Base-by-base conservation (phyloP, 768 basidiomycete genomes). In the Mycena kentingensis region DNA sequence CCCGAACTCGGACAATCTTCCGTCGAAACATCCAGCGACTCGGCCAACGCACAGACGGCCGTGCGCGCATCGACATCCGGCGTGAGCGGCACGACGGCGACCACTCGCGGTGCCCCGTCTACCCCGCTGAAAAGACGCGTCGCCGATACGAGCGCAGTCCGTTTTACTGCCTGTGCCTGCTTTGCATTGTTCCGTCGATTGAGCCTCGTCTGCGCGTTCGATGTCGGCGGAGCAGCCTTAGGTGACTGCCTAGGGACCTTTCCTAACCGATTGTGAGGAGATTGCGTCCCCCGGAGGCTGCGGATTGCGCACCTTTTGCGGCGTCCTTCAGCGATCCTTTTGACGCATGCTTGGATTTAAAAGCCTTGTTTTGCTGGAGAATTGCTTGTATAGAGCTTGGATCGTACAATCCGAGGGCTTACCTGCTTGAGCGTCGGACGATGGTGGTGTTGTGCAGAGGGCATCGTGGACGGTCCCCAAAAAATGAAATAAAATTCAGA, bases 261-360 rank as follows among this genome's bases (percentile, higher is more conserved):
- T 58, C 87, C 86, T 91, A 2, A 49, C n/a, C 10, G 5, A 18
- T 27, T 50, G 22, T 58, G 38, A 24, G 43, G 26, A 32, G 15
- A 27, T 36, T 24, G 16, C 38, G n/a, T 44, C 16, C 51, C 12
- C 15, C 24, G 41, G 65, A 29, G 37, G 31, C 22, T 28, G 22
- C 29, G 32, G 24, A 29, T 12, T 41, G 46, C 63, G 29, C 37
- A 85, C 93, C 94, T 77, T 96, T 96, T 27, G 91, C 85, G 36
- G 81, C 80, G 38, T 91, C 90, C 69, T 89, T 93, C 32, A 97
- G 63, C 0, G 88, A 77, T 1, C 88, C 83, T 71, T 97, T 97
- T 12, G 90, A 82, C 2, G 93, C 82, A 75, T 94, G 90, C 66
- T 85, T 90, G 2, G 92, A 92, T 72, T 98, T 98, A 78, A 90